phyloP scores from a whole-genome alignment of 257 asterid genomes.

The Linderniella brevidens region DNA sequence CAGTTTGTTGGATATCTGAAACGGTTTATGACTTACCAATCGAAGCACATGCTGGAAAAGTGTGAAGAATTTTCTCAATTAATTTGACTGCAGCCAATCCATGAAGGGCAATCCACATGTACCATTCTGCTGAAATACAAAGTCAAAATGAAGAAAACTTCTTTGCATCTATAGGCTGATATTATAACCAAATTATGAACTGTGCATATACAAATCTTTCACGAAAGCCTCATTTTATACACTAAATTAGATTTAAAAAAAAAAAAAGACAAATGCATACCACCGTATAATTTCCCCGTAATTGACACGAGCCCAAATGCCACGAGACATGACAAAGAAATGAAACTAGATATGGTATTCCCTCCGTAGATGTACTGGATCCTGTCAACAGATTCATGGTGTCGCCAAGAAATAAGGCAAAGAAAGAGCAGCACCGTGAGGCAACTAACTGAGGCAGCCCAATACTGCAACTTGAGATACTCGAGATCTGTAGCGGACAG shows the following conservation, averaged over 20 bases:
- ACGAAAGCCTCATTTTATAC: too few species aligned
- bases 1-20: constrained; percentile 7
- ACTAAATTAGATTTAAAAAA: too few species aligned
- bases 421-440: constrained; percentile 47
- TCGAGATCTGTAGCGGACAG: constrained; percentile 43
- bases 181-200: not conserved
- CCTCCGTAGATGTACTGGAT: constrained; percentile 13
- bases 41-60: constrained; percentile 89
- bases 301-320: constrained; percentile 5
- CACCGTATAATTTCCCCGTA: too few species aligned
- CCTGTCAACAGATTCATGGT: constrained; percentile 12
- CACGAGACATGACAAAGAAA: constrained; percentile 22
- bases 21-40: constrained; percentile 42
- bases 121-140: constrained; percentile 27
- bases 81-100: constrained; percentile 49
- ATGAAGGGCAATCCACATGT: constrained; percentile 53
- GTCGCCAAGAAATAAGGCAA: constrained; percentile 21
- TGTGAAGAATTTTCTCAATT: constrained; percentile 47
- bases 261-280: too few species aligned
- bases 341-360: constrained; percentile 20
- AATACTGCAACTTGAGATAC: constrained; percentile 56
- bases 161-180: not conserved
- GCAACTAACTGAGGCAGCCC: constrained; percentile 67
- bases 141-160: constrained; percentile 26
- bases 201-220: too few species aligned